Percentiles rank a stretch among this genome's conserved stretches.
These are phyloP conservation scores for Penicillium cinerascens DNA, from an alignment of 495 filamentous ascomycete species.

Conservation along the genomic window DNA sequence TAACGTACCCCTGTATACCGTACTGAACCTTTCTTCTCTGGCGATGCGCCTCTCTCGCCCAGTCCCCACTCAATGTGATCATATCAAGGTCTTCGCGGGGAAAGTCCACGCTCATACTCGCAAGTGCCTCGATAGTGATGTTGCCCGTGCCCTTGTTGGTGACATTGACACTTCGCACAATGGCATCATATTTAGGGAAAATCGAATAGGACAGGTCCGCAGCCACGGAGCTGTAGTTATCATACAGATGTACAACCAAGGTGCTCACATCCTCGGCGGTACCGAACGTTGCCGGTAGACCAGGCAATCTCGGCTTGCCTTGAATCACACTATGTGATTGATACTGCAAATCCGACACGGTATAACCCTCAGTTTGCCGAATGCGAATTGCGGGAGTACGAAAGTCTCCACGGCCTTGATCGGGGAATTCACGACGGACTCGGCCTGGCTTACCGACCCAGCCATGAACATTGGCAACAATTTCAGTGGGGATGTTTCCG, in stretches of 20 bases:
- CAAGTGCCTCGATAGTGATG: slow-evolving; percentile 45
- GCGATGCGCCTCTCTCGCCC: slow-evolving; percentile 48
- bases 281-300: slow-evolving; percentile 50
- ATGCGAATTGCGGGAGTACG: slow-evolving; percentile 52
- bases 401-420: slow-evolving; percentile 53
- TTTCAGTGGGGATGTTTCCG: slow-evolving; percentile 39
- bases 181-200: slow-evolving; percentile 49
- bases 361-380: slow-evolving; percentile 46
- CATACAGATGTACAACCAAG: slow-evolving; percentile 47
- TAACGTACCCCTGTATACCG: slow-evolving; percentile 28
- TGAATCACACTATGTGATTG: slow-evolving; percentile 38
- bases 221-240: slow-evolving; percentile 45
- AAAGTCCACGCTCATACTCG: slow-evolving; percentile 51
- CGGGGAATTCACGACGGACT: slow-evolving; percentile 52
- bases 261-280: slow-evolving; percentile 46
- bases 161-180: slow-evolving; percentile 50
- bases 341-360: slow-evolving; percentile 48
- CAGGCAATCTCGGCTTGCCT: slow-evolving; percentile 46
- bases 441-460: slow-evolving; percentile 46
- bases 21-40: slow-evolving; percentile 35
- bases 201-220: slow-evolving; percentile 53
- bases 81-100: slow-evolving; percentile 53
- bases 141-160: slow-evolving; percentile 46
- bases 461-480: slow-evolving; percentile 36
- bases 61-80: slow-evolving; percentile 50